Base-by-base conservation (phyloP, 2,329 filamentous ascomycete genomes). In the Cladobotryum protrusum region DNA sequence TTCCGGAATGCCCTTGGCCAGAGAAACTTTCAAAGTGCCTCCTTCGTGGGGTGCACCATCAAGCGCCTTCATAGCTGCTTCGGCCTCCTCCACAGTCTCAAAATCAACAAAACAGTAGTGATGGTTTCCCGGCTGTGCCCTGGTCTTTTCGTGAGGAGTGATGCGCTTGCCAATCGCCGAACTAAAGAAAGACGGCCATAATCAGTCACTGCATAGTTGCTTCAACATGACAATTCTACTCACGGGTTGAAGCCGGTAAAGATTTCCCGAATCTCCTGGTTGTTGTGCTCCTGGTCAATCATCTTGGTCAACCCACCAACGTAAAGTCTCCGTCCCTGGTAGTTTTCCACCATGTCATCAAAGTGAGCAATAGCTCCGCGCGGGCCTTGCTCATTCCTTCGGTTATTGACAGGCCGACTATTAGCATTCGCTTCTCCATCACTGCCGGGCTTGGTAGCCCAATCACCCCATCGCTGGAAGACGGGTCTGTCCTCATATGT, bases 51-150 rank as follows among this genome's bases (percentile, higher is more conserved):
- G 33, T 15, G 48, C 57, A 3, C 61, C 62, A 17, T 63, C 52
- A 1, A 66, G 56, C 1, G 56, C 41, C 24, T 55, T 58, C 2
- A 79, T 70, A 18, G 80, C 82, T 9, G 65, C 64, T 33, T 73
- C 33, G 14, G 79, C 79, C 54, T 84, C 76, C 47, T 81, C 74
- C 1, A 67, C 61, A 5, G 72, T 78, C 43, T 68, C 69, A 49
- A 86, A 75, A 57, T 86, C 81, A n/a, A 86, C 78, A 52, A 85
- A 86, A 57, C 80, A 79, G 63, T 81, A 85, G 65, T 85, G 77
- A 59, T 81, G 74, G 54, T 79, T 75, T 29, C 78, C 79, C 0
- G 72, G 68, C 37, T 71, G 69, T n/a, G 69, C 63, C 20, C 68
- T 70, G 51, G 73, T 83, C 59, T 66, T 79, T 59, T 69, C 81